Evolutionary conservation across 371 early-diverging fungal genomes (phyloP).

Genomic region (Mortierella sp.): DNA sequence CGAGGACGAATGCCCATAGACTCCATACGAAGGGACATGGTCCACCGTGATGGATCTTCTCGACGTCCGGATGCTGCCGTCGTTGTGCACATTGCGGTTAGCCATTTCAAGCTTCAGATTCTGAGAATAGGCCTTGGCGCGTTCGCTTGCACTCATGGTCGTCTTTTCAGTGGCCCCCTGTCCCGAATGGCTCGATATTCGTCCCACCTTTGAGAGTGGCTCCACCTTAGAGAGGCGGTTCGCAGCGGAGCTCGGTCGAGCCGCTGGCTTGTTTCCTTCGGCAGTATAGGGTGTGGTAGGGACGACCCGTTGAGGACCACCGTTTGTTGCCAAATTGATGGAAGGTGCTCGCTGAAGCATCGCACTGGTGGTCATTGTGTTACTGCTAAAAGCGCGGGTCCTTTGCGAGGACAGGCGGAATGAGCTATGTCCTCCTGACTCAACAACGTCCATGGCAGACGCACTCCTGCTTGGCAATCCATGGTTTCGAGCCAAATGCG

Average conservation of each 20-base stretch:
- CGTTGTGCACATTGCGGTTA: constrained; percentile 26
- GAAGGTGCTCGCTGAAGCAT: constrained; percentile 40
- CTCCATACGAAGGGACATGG: background rate
- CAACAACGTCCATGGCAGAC: constrained; percentile 14
- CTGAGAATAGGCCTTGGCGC: constrained; percentile 44
- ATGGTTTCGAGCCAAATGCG: constrained; percentile 24
- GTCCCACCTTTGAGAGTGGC: constrained; percentile 22
- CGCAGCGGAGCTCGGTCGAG: constrained; percentile 15
- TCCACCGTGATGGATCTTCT: constrained; percentile 22
- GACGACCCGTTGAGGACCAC: constrained; percentile 44
- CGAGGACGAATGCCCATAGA: constrained; percentile 14
- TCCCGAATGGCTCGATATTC: constrained; percentile 22
- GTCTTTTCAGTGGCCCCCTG: constrained; percentile 12
- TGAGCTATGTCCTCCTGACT: constrained; percentile 9
- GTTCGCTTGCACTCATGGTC: constrained; percentile 46
- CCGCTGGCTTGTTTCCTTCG: constrained; percentile 10
- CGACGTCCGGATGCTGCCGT: constrained; percentile 10
- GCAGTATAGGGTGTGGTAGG: constrained; percentile 13
- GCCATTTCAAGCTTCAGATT: constrained; percentile 45
- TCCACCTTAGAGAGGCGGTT: constrained; percentile 30
- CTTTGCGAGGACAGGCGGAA: constrained; percentile 32
- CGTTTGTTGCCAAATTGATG: constrained; percentile 39
- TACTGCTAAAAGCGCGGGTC: constrained; percentile 30
- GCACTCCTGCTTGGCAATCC: constrained; percentile 33
- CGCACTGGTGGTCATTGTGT: constrained; percentile 16